These are phyloP conservation scores for Cystobasidium slooffiae DNA, from an alignment of 1,284 basidiomycete species.

Conservation along the genomic window DNA sequence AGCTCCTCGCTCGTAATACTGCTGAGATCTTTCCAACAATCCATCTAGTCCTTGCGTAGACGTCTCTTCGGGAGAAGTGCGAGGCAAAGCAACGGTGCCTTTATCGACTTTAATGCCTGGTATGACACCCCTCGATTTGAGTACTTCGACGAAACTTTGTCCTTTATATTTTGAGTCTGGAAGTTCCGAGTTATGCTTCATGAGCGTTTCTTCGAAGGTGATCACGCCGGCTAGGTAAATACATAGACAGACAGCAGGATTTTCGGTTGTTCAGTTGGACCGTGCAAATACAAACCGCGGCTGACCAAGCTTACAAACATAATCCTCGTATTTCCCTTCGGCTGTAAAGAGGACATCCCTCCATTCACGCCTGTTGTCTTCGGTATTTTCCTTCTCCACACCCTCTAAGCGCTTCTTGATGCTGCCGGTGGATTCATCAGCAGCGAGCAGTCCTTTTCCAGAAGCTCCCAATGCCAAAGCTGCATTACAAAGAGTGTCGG, in stretches of 20 bases:
- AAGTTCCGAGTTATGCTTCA: slow-evolving; percentile 58
- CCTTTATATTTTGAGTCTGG: slow-evolving; percentile 31
- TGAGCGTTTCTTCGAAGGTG: slow-evolving; percentile 61
- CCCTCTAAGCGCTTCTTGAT: slow-evolving; percentile 60
- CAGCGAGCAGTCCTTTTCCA: slow-evolving; percentile 65
- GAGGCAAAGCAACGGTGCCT: slow-evolving; percentile 62
- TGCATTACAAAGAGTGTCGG: not conserved
- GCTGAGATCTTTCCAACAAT: slow-evolving; percentile 60
- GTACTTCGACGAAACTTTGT: slow-evolving; percentile 57
- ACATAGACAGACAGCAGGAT: not conserved
- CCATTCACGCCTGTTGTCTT: slow-evolving; percentile 59
- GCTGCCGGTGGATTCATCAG: slow-evolving; percentile 62
- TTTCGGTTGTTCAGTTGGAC: not conserved
- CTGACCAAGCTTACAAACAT: slow-evolving; percentile 59
- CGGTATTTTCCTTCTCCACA: slow-evolving; percentile 56
- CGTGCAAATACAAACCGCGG: not conserved
- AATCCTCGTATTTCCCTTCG: slow-evolving; percentile 60
- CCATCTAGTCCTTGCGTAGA: slow-evolving; percentile 63
- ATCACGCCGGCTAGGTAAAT: slow-evolving; percentile 59
- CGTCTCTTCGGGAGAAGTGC: slow-evolving; percentile 57
- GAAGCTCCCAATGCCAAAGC: slow-evolving; percentile 34
- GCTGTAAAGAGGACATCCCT: slow-evolving; percentile 59
- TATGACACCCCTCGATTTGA: slow-evolving; percentile 61
- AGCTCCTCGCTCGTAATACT: slow-evolving; percentile 60
- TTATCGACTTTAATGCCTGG: slow-evolving; percentile 64